These are phyloP conservation scores for Pseudocercospora crystallina DNA, from an alignment of 2,329 filamentous ascomycete species.

Conservation along the genomic window DNA sequence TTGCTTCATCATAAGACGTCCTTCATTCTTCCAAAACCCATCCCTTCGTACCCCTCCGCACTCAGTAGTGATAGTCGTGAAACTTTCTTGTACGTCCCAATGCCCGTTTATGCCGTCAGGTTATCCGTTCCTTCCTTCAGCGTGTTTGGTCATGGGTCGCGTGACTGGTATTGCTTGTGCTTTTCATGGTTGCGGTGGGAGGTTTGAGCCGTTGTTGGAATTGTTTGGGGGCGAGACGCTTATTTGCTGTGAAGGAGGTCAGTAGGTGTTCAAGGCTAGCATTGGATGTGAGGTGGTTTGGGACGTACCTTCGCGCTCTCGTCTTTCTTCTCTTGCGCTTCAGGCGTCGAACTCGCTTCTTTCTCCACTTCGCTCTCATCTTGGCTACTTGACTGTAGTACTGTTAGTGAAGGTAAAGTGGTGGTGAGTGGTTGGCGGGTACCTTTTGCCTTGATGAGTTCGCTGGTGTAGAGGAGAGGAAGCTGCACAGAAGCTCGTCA, in stretches of 20 bases:
- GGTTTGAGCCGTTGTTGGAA: conserved; percentile 20
- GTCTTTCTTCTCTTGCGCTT: conserved; percentile 99
- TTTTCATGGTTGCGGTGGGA: conserved; percentile 27
- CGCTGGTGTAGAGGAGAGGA: conserved; percentile 13
- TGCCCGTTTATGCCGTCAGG: conserved; percentile 32
- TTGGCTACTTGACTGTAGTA: conserved; percentile 42
- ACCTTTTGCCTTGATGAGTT: conserved; percentile 23
- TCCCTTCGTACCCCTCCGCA: conserved; percentile 18
- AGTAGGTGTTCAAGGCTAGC: conserved; percentile 13
- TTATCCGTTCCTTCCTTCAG: conserved; percentile 36
- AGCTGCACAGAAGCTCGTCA: conserved; percentile 9
- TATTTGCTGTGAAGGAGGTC: conserved; percentile 39
- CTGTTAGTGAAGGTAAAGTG: conserved; percentile 8
- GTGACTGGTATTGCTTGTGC: conserved; percentile 28
- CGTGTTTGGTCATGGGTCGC: conserved; percentile 31
- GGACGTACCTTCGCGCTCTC: conserved; percentile 86
- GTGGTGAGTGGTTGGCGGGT: not conserved
- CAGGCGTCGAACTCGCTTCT: conserved; percentile 98
- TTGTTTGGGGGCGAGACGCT: conserved; percentile 45
- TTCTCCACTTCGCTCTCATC: conserved; percentile 99
- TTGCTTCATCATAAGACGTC: not conserved
- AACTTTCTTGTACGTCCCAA: conserved; percentile 18
- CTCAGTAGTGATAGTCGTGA: conserved; percentile 15
- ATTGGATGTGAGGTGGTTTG: not conserved
- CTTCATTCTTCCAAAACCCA: too few relatives aligned